phyloP scores from a whole-genome alignment of 768 basidiomycete species.

The Dentipellis sp. region DNA sequence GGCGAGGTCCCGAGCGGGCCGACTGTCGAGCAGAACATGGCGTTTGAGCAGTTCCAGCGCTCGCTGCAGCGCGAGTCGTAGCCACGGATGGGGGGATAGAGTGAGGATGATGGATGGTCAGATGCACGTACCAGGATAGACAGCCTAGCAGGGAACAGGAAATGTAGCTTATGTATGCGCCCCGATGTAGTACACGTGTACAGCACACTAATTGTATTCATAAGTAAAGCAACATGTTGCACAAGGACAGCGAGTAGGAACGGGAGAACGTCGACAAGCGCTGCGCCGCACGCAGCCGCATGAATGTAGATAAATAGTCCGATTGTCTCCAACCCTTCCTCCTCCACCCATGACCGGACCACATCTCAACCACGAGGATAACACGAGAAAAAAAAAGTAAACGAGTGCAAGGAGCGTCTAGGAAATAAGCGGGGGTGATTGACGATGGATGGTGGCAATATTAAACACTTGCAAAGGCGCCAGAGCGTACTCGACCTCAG shows the following conservation, averaged over 20 bases:
- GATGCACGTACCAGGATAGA: too few species aligned
- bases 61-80: constrained; percentile 1
- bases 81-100: background rate
- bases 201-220: constrained; percentile 5
- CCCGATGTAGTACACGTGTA: background rate
- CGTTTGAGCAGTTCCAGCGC: constrained; percentile 52
- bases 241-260: background rate
- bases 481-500: background rate
- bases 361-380: background rate
- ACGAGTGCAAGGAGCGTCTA: constrained; percentile 3
- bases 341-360: too few species aligned
- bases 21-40: constrained; percentile 80
- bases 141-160: too few species aligned
- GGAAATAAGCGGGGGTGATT: background rate
- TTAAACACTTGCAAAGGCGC: background rate
- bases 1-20: constrained; percentile 44
- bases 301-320: constrained; percentile 5
- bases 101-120: too few species aligned
- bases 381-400: background rate
- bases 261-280: constrained; percentile 1
- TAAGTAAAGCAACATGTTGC: constrained; percentile 5
- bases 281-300: background rate
- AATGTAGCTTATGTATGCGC: background rate
- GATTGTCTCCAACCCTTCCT: background rate
- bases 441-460: background rate